Percentiles rank a stretch among this genome's conserved stretches.
phyloP scores from a whole-genome alignment of 768 basidiomycete species.

The Trametes villosa region DNA sequence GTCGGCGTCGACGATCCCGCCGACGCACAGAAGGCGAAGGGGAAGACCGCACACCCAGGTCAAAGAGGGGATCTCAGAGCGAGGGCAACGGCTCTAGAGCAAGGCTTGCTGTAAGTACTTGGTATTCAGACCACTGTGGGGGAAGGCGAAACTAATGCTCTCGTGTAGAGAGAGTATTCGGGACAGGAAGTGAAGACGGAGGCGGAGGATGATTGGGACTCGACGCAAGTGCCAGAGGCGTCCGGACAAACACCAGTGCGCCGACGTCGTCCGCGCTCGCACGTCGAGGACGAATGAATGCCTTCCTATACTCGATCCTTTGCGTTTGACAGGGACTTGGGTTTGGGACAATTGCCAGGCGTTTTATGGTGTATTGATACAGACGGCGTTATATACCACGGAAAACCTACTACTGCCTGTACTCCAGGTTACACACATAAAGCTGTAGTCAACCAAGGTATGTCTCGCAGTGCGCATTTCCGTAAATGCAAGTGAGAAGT shows the following conservation, averaged over 20 bases:
- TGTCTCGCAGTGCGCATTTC: too few species aligned
- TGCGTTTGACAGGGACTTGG: constrained; percentile 2
- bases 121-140: too few species aligned
- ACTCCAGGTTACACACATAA: background rate
- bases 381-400: background rate
- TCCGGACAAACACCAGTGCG: background rate
- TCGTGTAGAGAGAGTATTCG: too few species aligned
- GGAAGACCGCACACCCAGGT: background rate
- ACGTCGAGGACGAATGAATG: background rate
- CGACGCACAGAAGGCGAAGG: constrained; percentile 18
- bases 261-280: constrained; percentile 2
- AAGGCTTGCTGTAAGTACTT: constrained; percentile 6
- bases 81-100: constrained; percentile 4
- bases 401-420: background rate
- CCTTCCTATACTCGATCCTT: background rate
- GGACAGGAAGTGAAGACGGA: constrained; percentile 17
- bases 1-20: constrained; percentile 22
- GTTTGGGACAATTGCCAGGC: background rate
- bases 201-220: constrained; percentile 9
- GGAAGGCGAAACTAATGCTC: too few species aligned
- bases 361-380: background rate
- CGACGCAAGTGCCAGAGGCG: background rate
- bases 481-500: too few species aligned
- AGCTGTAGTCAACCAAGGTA: too few species aligned
- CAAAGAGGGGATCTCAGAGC: constrained; percentile 11